Conservation (phyloP, 2,329 filamentous ascomycete genomes). For the Sordariomycetes sp. region DNA sequence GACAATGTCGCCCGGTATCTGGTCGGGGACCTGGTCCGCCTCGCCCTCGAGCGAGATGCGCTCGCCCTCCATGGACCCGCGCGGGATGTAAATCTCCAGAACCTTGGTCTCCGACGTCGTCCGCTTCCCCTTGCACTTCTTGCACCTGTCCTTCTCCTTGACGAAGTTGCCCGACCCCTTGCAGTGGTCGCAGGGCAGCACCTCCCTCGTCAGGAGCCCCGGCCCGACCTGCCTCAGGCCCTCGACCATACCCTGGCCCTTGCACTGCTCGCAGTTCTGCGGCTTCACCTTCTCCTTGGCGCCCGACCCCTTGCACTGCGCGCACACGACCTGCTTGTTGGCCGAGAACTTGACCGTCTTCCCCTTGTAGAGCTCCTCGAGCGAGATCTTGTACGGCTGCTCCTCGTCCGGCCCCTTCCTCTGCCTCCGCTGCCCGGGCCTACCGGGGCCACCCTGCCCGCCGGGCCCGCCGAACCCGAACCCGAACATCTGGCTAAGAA, state of each 20-base stretch:
- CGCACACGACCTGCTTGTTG: constrained; percentile 86
- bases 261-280: constrained; percentile 71
- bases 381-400: constrained; percentile 76
- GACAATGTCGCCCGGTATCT: constrained; percentile 83
- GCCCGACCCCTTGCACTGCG: constrained; percentile 74
- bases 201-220: constrained; percentile 70
- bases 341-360: constrained; percentile 94
- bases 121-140: constrained; percentile 93
- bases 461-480: constrained; percentile 52
- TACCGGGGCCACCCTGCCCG: constrained; percentile 26
- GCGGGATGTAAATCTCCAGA: constrained; percentile 89
- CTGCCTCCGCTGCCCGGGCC: constrained; percentile 41
- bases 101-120: constrained; percentile 84
- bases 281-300: constrained; percentile 87
- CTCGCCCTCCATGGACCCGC: constrained; percentile 76
- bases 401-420: constrained; percentile 72
- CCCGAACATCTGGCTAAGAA: constrained; percentile 85
- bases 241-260: constrained; percentile 65
- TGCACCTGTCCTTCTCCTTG: constrained; percentile 95
- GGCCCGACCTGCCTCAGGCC: constrained; percentile 74
- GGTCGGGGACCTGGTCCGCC: constrained; percentile 82
- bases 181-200: constrained; percentile 71
- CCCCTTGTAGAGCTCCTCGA: constrained; percentile 96
- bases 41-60: constrained; percentile 84
- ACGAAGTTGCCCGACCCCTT: constrained; percentile 73